Evolutionary conservation across 2,329 filamentous ascomycete species (phyloP), one percentile per base, ranked within the genome.

Genomic region (Aureobasidium sp.): DNA sequence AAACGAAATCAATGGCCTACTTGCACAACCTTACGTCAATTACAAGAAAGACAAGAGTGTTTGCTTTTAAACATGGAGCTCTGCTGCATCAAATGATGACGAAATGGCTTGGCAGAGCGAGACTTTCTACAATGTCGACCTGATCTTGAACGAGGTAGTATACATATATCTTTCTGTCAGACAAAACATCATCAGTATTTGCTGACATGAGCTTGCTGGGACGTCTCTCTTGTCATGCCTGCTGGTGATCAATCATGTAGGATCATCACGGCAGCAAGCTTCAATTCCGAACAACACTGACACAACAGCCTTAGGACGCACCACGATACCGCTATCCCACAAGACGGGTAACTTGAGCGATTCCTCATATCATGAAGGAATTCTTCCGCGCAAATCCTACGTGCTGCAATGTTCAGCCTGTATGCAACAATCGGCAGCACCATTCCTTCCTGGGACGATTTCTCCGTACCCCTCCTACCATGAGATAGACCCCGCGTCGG

Each of bases 61-160:
- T 29, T 38, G 32, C 8, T 49, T 49, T 21, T n/a, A 8, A 32
- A 29, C 22, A 25, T 16, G 17, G 32, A 49, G 45, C 32, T 49
- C 45, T 49, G 17, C 12, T 37, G 22, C 34, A 38, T 38, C 2
- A 6, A 21, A 6, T 22, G 22, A 49, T 49, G 45, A 49, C 45
- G 45, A 49, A 38, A 49, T 49, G 45, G 45, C 34, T 49, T 49
- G 34, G 45, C 45, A n/a, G 27, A 29, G 12, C 12, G 27, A 29
- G 12, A 12, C 27, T 29, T 4, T 12, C 19, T 8, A 3, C 5
- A 8, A 21, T 30, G n/a, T 10, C 11, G 4, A 41, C 24, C 21
- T 24, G 4, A 4, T n/a, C n/a, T n/a, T n/a, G n/a, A n/a, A n/a
- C n/a, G n/a, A n/a, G n/a, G n/a, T n/a, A n/a, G n/a, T n/a, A n/a